Conservation (phyloP, 768 basidiomycete genomes). For the Neoboletus brunneissimus region DNA sequence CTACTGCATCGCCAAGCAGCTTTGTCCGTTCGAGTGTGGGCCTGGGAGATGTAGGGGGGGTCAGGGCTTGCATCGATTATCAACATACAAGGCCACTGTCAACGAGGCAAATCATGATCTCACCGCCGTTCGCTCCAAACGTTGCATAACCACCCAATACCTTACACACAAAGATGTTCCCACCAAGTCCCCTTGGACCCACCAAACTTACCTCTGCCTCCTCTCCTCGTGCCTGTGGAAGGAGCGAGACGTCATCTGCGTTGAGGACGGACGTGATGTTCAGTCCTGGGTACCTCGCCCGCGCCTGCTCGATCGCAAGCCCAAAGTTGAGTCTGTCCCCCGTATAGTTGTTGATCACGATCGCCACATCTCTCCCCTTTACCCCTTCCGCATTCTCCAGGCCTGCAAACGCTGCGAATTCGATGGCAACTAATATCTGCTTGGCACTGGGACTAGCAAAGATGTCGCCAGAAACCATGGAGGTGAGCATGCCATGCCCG, state of each 20-base stretch:
- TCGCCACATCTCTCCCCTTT: constrained; percentile 24
- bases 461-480: constrained; percentile 58
- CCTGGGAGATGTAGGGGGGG: background rate
- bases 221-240: constrained; percentile 13
- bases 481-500: constrained; percentile 53
- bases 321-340: constrained; percentile 61
- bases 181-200: constrained; percentile 48
- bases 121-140: constrained; percentile 36
- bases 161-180: constrained; percentile 54
- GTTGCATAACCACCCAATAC: constrained; percentile 47
- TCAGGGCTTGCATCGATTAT: background rate
- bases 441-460: constrained; percentile 63
- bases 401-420: constrained; percentile 40
- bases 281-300: constrained; percentile 31
- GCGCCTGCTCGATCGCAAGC: constrained; percentile 52
- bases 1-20: constrained; percentile 32
- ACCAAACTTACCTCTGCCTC: constrained; percentile 32
- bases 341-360: constrained; percentile 50
- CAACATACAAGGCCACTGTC: background rate
- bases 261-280: constrained; percentile 48
- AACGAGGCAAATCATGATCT: constrained; percentile 20
- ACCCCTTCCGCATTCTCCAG: constrained; percentile 11
- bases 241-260: constrained; percentile 54
- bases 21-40: constrained; percentile 21
- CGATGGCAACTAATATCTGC: constrained; percentile 50